Evolutionary conservation across 2,329 filamentous ascomycete genomes (phyloP).

Genomic region (Aspergillus tamarii): DNA sequence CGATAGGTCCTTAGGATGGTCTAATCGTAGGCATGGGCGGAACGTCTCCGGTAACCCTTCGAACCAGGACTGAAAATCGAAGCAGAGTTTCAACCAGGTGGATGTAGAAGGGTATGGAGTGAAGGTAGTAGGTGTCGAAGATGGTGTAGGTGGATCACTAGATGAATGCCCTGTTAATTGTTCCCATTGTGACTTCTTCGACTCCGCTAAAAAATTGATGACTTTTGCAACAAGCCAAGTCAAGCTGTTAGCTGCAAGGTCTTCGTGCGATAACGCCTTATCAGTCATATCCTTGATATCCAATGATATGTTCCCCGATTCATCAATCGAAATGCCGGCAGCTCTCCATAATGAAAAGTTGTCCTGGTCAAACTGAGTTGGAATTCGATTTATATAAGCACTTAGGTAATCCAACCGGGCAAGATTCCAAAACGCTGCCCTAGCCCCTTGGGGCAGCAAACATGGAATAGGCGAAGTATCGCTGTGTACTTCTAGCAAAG

Average conservation of each 20-base stretch:
- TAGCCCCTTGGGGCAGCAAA: conserved; percentile 54
- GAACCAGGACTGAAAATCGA: conserved; percentile 61
- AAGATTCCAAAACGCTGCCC: conserved; percentile 67
- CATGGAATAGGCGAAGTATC: conserved; percentile 11
- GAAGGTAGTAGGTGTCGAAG: conserved; percentile 24
- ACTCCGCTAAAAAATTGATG: conserved; percentile 64
- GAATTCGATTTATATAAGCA: conserved; percentile 62
- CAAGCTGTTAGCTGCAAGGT: conserved; percentile 63
- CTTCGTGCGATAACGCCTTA: conserved; percentile 55
- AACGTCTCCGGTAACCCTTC: conserved; percentile 62
- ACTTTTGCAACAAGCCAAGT: conserved; percentile 66
- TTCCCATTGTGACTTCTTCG: conserved; percentile 53
- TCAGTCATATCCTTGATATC: background rate
- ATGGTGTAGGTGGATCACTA: conserved; percentile 47
- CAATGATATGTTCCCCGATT: conserved; percentile 43
- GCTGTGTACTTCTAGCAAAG: conserved; percentile 39
- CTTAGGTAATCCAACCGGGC: conserved; percentile 64
- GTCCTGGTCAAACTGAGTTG: conserved; percentile 60
- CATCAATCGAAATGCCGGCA: conserved; percentile 60
- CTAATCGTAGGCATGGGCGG: conserved; percentile 55
- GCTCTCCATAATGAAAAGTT: conserved; percentile 63
- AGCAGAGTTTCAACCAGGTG: conserved; percentile 57
- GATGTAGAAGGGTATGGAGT: conserved; percentile 51
- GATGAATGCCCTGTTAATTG: conserved; percentile 37
- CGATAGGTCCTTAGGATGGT: conserved; percentile 39